phyloP scores from a whole-genome alignment of 1,284 basidiomycete species.

The Sporisorium iseilematis-ciliati region DNA sequence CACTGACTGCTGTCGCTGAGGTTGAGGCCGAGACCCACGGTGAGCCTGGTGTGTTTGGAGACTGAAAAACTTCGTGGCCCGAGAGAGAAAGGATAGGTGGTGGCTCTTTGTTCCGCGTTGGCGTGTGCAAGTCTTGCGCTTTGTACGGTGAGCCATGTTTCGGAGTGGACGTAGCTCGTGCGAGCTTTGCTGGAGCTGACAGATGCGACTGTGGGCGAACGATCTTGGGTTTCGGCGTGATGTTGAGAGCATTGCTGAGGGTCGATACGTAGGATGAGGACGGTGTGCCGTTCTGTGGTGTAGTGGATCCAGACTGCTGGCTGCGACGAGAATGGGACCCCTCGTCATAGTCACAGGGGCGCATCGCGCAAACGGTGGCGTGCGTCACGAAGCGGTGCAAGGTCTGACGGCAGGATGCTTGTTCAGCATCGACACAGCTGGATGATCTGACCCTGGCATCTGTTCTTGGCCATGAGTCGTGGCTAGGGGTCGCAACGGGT shows the following conservation, averaged over 20 bases:
- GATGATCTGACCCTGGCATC: no score
- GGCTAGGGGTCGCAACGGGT: no score
- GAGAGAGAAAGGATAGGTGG: slow-evolving; percentile 15
- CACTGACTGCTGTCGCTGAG: background rate
- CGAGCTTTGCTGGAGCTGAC: background rate
- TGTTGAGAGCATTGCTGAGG: slow-evolving; percentile 39
- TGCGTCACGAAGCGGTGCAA: no score
- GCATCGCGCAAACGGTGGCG: slow-evolving; percentile 18
- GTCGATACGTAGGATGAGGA: slow-evolving; percentile 31
- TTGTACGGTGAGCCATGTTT: background rate
- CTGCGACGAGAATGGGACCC: background rate
- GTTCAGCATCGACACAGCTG: no score
- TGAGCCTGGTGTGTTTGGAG: slow-evolving; percentile 16
- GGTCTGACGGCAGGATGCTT: background rate
- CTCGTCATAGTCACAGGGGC: slow-evolving; percentile 1
- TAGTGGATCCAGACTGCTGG: background rate
- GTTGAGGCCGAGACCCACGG: slow-evolving; percentile 3
- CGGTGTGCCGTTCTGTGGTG: background rate
- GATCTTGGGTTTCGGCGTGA: slow-evolving; percentile 13
- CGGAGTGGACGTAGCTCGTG: background rate
- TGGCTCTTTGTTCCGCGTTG: background rate
- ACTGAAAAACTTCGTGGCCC: slow-evolving; percentile 24
- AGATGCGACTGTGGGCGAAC: background rate
- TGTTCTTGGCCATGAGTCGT: no score
- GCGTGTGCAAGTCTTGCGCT: background rate